Conservation (phyloP, 345 rosid genomes). For the Cardiospermum halicacabum region DNA sequence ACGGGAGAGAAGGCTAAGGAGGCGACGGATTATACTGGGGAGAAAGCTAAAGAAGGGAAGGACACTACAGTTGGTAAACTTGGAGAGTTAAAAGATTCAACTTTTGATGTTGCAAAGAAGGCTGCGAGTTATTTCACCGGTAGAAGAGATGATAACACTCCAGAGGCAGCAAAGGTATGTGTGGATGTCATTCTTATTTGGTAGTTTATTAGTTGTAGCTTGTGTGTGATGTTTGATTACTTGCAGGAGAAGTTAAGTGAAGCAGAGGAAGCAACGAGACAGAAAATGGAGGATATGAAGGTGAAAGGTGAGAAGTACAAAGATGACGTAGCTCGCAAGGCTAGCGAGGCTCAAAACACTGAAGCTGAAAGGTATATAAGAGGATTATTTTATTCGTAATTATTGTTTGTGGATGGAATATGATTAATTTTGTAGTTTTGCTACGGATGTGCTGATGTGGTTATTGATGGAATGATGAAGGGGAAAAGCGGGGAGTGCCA, state of each 20-base stretch:
- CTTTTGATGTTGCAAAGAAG: constrained; percentile 49
- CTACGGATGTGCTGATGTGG: no score
- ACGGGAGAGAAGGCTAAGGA: constrained; percentile 21
- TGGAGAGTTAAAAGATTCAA: constrained; percentile 24
- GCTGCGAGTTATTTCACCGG: constrained; percentile 50
- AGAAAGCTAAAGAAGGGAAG: constrained; percentile 25
- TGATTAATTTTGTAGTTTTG: not conserved
- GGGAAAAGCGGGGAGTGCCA: constrained; percentile 33
- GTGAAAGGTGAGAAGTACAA: constrained; percentile 29
- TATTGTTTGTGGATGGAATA: not conserved
- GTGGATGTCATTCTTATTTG: not conserved
- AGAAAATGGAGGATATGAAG: constrained; percentile 52
- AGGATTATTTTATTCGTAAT: no score
- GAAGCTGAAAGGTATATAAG: not conserved
- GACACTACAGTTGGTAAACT: constrained; percentile 22
- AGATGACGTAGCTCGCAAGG: constrained; percentile 26
- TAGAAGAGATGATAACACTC: constrained; percentile 44
- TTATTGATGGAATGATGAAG: no score
- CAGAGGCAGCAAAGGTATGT: constrained; percentile 35
- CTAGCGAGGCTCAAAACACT: constrained; percentile 10
- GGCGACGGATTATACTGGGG: constrained; percentile 23
- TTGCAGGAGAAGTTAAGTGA: constrained; percentile 42
- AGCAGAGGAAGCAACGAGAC: constrained; percentile 42
- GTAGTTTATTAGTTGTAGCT: no score
- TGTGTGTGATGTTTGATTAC: not conserved